Evolutionary conservation across 768 basidiomycete genomes (phyloP).

Genomic region (Tricholoma bakamatsutake): DNA sequence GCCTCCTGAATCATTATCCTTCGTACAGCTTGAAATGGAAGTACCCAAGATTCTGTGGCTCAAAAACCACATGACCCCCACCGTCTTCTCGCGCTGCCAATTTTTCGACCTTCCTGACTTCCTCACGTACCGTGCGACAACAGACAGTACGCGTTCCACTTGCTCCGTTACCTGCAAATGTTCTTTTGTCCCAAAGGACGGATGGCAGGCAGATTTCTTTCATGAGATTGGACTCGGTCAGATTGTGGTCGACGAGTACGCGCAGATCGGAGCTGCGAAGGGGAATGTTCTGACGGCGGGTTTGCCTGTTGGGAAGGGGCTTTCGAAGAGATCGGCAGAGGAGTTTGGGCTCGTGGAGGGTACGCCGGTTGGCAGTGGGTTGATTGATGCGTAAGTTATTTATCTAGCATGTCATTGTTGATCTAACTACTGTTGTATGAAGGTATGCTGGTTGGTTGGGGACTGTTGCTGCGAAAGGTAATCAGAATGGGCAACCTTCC

Average conservation of each 20-base stretch:
- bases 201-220: conserved; percentile 92
- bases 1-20: background rate
- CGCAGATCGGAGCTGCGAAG: conserved; percentile 65
- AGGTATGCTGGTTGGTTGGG: conserved; percentile 97
- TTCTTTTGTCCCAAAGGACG: conserved; percentile 78
- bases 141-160: conserved; percentile 66
- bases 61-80: conserved; percentile 76
- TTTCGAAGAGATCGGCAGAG: conserved; percentile 71
- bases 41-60: conserved; percentile 97
- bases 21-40: conserved; percentile 88
- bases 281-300: conserved; percentile 74
- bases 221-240: conserved; percentile 72
- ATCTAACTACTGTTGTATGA: background rate
- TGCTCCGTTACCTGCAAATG: conserved; percentile 98
- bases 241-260: conserved; percentile 63
- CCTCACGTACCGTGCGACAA: conserved; percentile 89
- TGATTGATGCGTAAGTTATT: conserved; percentile 83
- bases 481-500: conserved; percentile 45
- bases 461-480: conserved; percentile 79
- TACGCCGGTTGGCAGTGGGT: conserved; percentile 87
- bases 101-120: conserved; percentile 94
- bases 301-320: conserved; percentile 78
- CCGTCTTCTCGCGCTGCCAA: conserved; percentile 68
- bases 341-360: conserved; percentile 84
- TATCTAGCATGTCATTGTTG: background rate